Conservation (phyloP, 2,329 filamentous ascomycete species). For the Aspergillus alliaceus region DNA sequence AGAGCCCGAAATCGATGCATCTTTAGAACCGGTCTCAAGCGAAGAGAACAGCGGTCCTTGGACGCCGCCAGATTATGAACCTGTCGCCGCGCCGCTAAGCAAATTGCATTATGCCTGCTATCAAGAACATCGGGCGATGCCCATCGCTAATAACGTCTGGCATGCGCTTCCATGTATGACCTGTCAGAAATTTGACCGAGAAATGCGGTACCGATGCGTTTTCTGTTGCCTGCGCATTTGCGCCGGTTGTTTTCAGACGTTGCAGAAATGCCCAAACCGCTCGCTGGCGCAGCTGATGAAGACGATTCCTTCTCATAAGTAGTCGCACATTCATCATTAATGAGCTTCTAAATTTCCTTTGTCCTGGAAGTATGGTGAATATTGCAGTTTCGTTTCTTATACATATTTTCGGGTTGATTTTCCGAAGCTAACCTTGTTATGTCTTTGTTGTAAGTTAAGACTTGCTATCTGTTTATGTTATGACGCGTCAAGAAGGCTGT, state of each 20-base stretch:
- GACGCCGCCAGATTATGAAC: constrained; percentile 33
- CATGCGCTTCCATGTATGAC: constrained; percentile 46
- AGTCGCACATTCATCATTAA: neutral
- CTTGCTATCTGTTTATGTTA: neutral
- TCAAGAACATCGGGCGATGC: constrained; percentile 40
- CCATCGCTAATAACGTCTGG: constrained; percentile 37
- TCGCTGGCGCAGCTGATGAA: constrained; percentile 36
- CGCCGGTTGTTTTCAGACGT: constrained; percentile 30
- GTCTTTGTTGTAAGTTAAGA: neutral
- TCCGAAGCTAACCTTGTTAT: neutral
- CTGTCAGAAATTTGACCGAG: constrained; percentile 39
- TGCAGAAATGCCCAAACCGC: constrained; percentile 34
- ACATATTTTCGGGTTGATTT: neutral
- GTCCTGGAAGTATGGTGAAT: neutral
- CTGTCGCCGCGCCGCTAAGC: constrained; percentile 35
- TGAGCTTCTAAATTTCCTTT: neutral
- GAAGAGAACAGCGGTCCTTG: constrained; percentile 22
- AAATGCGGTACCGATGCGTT: constrained; percentile 40
- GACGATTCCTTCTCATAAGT: constrained; percentile 10
- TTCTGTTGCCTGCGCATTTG: constrained; percentile 46
- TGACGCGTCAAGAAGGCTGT: neutral
- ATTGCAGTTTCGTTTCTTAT: neutral
- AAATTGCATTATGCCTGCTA: constrained; percentile 41
- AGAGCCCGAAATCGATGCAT: constrained; percentile 18
- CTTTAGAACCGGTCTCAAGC: constrained; percentile 18